Percentiles rank a stretch among this genome's conserved stretches.
phyloP scores from a whole-genome alignment of 352 stramenopile species.

The Peronospora tabacina region DNA sequence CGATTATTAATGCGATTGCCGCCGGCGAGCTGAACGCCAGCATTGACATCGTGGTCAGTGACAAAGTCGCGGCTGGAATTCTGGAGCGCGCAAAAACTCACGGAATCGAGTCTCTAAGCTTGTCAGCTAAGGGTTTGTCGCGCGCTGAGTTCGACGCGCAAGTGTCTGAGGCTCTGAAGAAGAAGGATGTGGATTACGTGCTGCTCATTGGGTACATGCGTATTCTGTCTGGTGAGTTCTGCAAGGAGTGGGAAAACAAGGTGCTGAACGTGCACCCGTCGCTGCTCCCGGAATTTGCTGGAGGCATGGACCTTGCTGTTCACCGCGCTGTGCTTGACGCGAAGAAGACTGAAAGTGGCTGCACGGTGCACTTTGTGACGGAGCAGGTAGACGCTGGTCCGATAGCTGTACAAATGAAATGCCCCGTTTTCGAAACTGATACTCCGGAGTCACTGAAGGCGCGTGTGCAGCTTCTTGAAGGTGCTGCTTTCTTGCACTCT shows the following conservation, averaged over 20 bases:
- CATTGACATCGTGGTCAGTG: conserved; percentile 95
- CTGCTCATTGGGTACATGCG: conserved; percentile 99
- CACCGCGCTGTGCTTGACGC: conserved; percentile 97
- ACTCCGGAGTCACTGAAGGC: conserved; percentile 94
- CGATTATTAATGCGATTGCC: conserved; percentile 93
- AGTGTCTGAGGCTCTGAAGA: conserved; percentile 88
- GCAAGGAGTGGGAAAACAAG: conserved; percentile 89
- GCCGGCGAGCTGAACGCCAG: conserved; percentile 85
- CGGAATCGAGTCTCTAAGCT: conserved; percentile 52
- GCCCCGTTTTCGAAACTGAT: conserved; percentile 83
- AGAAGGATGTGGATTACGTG: conserved; percentile 93
- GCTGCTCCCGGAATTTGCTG: conserved; percentile 96
- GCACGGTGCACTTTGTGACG: conserved; percentile 98
- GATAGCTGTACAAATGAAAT: conserved; percentile 96
- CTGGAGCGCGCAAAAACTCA: conserved; percentile 89
- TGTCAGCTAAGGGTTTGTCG: conserved; percentile 72
- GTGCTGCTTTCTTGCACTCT: conserved; percentile 85
- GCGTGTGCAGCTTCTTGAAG: conserved; percentile 96
- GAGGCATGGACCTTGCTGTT: conserved; percentile 99
- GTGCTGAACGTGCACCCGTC: conserved; percentile 99
- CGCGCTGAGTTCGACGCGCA: conserved; percentile 93
- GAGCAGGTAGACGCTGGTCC: conserved; percentile 95
- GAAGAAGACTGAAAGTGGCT: conserved; percentile 93
- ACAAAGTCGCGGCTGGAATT: conserved; percentile 91
- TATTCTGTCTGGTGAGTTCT: conserved; percentile 95